These are phyloP conservation scores for Auxenochlorella pyrenoidosa DNA, from an alignment of 139 green algal species.

Conservation along the genomic window DNA sequence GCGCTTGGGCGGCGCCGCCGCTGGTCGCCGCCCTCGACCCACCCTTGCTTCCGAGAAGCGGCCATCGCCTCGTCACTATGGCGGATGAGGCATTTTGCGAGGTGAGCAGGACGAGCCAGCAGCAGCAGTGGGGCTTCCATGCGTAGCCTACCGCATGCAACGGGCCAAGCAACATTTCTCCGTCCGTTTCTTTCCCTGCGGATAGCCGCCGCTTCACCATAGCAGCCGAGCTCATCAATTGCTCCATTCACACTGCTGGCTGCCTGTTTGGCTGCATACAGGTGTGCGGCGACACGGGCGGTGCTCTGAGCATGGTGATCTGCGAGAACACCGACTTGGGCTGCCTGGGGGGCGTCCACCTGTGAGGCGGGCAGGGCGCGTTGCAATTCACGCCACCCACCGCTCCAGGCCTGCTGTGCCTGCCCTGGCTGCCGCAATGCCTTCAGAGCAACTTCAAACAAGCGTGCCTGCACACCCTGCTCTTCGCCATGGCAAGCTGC, in stretches of 20 bases:
- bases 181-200: neutral
- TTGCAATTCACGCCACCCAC: neutral
- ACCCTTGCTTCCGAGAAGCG: neutral
- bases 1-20: too few relatives aligned
- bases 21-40: too few relatives aligned
- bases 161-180: neutral
- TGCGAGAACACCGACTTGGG: constrained; percentile 20
- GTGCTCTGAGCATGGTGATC: neutral
- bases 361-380: neutral
- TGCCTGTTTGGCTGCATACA: neutral
- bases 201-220: neutral
- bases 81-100: neutral
- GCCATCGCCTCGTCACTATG: neutral
- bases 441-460: too few relatives aligned
- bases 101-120: neutral
- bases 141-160: too few relatives aligned
- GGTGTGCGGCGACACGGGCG: constrained; percentile 26
- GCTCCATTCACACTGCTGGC: too few relatives aligned
- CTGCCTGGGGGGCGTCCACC: constrained; percentile 28
- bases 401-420: too few relatives aligned
- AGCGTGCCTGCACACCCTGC: too few relatives aligned
- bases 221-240: too few relatives aligned
- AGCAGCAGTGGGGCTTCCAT: too few relatives aligned
- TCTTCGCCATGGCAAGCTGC: too few relatives aligned
- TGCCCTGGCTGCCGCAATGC: neutral